Evolutionary conservation across 129 eudicot species (phyloP).

Genomic region (Erigeron canadensis): DNA sequence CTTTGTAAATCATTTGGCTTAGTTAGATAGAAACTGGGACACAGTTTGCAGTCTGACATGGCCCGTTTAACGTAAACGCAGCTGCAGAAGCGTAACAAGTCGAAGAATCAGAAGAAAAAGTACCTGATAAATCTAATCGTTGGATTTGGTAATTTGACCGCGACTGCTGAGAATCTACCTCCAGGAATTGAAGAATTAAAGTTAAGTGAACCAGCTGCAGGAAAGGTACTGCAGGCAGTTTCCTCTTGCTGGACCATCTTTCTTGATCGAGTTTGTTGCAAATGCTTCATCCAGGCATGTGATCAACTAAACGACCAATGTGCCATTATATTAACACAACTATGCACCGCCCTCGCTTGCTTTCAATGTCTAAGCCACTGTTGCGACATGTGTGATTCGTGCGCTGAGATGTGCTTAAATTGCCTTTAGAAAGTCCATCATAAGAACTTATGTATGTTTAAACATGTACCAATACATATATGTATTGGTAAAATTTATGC

Average conservation of each 20-base stretch:
- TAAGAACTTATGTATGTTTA: not conserved
- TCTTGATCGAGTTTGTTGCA: slow-evolving; percentile 62
- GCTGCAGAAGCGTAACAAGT: slow-evolving; percentile 43
- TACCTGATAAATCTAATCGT: slow-evolving; percentile 40
- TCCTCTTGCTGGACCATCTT: slow-evolving; percentile 39
- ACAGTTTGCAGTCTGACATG: too few relatives aligned
- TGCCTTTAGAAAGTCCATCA: slow-evolving; percentile 21
- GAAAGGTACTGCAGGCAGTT: slow-evolving; percentile 53
- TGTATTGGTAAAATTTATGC: too few relatives aligned
- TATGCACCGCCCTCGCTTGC: slow-evolving; percentile 79
- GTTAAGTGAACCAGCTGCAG: slow-evolving; percentile 45
- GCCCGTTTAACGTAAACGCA: too few relatives aligned
- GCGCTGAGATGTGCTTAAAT: slow-evolving; percentile 36
- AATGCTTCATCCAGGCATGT: slow-evolving; percentile 65
- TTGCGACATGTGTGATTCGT: slow-evolving; percentile 54
- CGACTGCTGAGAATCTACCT: slow-evolving; percentile 62
- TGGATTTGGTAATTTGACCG: slow-evolving; percentile 74
- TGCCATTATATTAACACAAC: slow-evolving; percentile 53
- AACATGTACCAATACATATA: too few relatives aligned
- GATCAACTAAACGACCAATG: slow-evolving; percentile 55
- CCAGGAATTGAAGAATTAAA: slow-evolving; percentile 52
- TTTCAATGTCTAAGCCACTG: slow-evolving; percentile 65
- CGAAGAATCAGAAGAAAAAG: slow-evolving; percentile 33
- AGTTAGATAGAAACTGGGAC: too few relatives aligned
- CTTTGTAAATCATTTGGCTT: not conserved